Evolutionary conservation across 352 stramenopile genomes (phyloP).

Genomic region (Globisporangium megalacanthum): DNA sequence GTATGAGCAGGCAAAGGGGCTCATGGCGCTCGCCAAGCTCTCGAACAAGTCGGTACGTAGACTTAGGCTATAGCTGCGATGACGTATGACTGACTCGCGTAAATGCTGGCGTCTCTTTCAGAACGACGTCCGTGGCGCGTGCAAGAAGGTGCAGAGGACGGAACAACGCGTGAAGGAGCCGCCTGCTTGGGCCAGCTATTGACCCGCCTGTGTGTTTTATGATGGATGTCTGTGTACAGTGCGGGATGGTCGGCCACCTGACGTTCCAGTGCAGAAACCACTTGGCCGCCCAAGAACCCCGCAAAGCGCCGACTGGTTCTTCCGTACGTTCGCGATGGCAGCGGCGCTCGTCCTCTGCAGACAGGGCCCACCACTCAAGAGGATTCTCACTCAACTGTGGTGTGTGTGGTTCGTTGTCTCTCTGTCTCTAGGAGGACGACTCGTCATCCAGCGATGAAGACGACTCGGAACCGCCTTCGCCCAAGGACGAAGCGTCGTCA

Average conservation of each 20-base stretch:
- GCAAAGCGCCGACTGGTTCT: slow-evolving; percentile 20
- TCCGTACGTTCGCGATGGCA: slow-evolving; percentile 7
- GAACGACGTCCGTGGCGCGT: slow-evolving; percentile 73
- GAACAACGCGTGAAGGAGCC: neutral
- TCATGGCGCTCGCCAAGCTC: slow-evolving; percentile 93
- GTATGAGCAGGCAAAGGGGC: slow-evolving; percentile 87
- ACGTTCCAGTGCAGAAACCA: slow-evolving; percentile 90
- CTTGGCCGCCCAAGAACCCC: slow-evolving; percentile 40
- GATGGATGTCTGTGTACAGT: too few relatives aligned
- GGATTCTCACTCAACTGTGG: too few relatives aligned
- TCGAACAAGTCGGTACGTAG: slow-evolving; percentile 90
- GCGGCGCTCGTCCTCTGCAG: too few relatives aligned
- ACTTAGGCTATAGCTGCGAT: too few relatives aligned
- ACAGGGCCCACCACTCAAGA: too few relatives aligned
- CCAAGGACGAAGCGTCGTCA: slow-evolving; percentile 5
- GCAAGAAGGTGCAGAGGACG: slow-evolving; percentile 59
- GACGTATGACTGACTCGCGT: neutral
- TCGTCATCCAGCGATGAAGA: slow-evolving; percentile 24
- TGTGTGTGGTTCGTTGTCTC: too few relatives aligned
- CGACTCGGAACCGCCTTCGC: slow-evolving; percentile 15
- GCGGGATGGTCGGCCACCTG: slow-evolving; percentile 88
- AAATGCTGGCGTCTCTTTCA: slow-evolving; percentile 14
- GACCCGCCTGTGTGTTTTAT: neutral
- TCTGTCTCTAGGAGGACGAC: slow-evolving; percentile 18
- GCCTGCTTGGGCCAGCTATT: neutral